Evolutionary conservation across 75 land plant species (phyloP), one percentile per base, ranked within the genome.

Genomic region (Cryptomeria japonica): DNA sequence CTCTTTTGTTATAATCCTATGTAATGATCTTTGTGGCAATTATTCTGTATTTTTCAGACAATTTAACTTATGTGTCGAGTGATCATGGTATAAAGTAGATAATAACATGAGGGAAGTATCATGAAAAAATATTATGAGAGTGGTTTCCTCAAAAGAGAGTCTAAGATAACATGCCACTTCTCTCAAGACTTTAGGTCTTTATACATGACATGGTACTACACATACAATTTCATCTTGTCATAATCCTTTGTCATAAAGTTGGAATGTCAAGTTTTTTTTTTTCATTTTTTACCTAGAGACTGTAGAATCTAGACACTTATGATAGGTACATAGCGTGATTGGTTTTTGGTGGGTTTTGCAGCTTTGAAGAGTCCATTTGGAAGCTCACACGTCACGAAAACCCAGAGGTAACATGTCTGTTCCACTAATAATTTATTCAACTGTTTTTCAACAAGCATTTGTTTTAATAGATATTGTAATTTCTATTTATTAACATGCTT

Each of bases 291-390:
- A 32, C 36, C 77, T 0, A 34, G 36, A 73, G 37, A 25, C 4
- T 75, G 75, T 70, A 75, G 37, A 75, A 11, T 73, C 37, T 25
- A 22, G 47, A 46, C 25, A 13, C 28, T 44, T 46, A 49, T 46
- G 22, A 44, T 82, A 25, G 46, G 49, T 46, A 11, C 47, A 46
- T 82, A 11, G 1, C 13, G 46, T 82, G 84, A 82, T 44, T 82
- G 9, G 22, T 82, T 2, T 22, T n/a, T 46, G 47, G 49, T 82
- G 84, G 28, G 39, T 82, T n/a, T 22, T 46, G 84, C 84, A 82
- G 84, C 84, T 82, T 82, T 82, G 84, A 82, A 82, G 84, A 82
- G 84, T 82, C 84, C 34, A 82, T 82, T 44, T 82, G 47, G 22
- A 42, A 28, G 25, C 84, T 82, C 49, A 82, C 84, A 42, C 47